Conservation (phyloP, 2,329 filamentous ascomycete genomes). For the Colletotrichum gloeosporioides region DNA sequence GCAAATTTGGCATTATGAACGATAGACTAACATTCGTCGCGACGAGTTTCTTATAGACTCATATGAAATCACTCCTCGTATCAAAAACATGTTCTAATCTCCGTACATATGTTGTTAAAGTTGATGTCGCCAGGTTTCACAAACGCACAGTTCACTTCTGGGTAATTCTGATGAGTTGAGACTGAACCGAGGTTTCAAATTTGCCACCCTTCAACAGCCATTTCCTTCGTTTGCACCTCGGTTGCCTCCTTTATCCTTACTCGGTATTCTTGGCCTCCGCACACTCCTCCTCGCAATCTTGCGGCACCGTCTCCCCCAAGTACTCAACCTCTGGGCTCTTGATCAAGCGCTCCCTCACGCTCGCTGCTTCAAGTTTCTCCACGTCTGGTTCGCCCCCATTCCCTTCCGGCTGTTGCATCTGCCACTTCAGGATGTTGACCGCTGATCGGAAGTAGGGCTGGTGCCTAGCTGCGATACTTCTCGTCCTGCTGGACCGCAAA, state of each 20-base stretch:
- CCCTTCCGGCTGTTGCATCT: background rate
- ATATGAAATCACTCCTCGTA: background rate
- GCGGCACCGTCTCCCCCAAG: background rate
- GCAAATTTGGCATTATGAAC: background rate
- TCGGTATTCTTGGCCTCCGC: too few relatives aligned
- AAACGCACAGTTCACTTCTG: fast-evolving
- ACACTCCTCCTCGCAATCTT: background rate
- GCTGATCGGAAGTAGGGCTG: background rate
- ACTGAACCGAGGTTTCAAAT: background rate
- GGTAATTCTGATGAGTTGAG: fast-evolving
- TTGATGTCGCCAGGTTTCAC: background rate
- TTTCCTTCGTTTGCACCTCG: background rate
- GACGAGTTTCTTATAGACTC: background rate
- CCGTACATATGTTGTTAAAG: background rate
- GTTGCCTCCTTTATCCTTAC: background rate
- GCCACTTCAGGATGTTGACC: background rate
- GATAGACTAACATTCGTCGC: background rate
- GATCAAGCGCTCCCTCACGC: background rate
- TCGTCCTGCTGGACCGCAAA: background rate
- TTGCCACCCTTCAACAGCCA: background rate
- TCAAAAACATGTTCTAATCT: background rate
- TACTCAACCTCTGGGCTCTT: background rate
- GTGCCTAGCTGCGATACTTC: background rate
- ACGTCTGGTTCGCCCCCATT: background rate
- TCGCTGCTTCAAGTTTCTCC: background rate